Evolutionary conservation across 352 stramenopile genomes (phyloP), one percentile per base, ranked within the genome.

Genomic region (Pythium sp.): DNA sequence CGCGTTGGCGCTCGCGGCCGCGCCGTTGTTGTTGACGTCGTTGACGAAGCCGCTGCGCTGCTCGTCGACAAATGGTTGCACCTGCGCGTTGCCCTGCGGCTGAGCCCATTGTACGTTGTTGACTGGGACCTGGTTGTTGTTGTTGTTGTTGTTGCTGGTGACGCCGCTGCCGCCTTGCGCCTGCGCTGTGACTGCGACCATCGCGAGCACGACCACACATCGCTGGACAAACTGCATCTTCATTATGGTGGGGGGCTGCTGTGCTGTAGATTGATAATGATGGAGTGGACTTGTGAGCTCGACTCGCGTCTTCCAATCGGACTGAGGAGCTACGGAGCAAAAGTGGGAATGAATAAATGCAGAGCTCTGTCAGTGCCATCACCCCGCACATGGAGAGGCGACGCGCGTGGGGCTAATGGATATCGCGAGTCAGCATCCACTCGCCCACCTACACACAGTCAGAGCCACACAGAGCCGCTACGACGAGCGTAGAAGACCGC

Each of bases 141-240:
- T 61, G 56, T 5, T 36, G 53, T 8, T n/a, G 24, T n/a, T 34
- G 24, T 20, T 28, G 30, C 18, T 46, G 14, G 4, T 46, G 14
- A 14, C 38, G 38, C 24, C 24, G 1, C 24, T 26, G 24, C 24
- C 24, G 24, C 9, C 34, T 49, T 65, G 56, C n/a, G 64, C 56
- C 3, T 47, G 32, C 18, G 51, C 46, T 26, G 47, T 7, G 6
- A 38, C 36, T 11, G 51, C 47, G 20, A 24, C 30, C 62, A 70
- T 58, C 14, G 64, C 64, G 56, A 70, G 43, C 9, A 65, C 34
- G 26, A 59, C n/a, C 14, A 60, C 22, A 6, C 64, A 70, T 12
- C 8, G 38, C 54, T 68, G 63, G 63, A 68, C 2, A 30, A 68
- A 60, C 53, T 68, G 63, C 63, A 68, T 68, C n/a, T 36, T 62